These are phyloP conservation scores for Kuraishia hungarica DNA, from an alignment of 805 yeast species.

Conservation along the genomic window DNA sequence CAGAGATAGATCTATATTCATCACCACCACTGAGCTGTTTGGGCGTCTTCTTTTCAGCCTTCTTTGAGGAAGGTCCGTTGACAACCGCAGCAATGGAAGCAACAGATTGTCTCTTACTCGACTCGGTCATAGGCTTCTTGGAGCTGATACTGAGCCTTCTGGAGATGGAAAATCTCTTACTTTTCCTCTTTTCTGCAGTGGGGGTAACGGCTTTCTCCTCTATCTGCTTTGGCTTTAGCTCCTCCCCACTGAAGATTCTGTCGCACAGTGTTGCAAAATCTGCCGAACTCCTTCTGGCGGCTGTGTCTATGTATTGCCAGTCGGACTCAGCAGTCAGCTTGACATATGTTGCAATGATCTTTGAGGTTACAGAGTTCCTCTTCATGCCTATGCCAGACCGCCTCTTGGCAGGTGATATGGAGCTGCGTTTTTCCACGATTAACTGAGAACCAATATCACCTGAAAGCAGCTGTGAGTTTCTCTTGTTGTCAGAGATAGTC, in stretches of 20 bases:
- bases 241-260: constrained; percentile 66
- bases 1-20: constrained; percentile 16
- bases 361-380: constrained; percentile 66
- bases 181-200: constrained; percentile 31
- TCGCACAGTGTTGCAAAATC: constrained; percentile 75
- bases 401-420: constrained; percentile 9
- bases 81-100: neutral
- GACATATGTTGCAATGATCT: constrained; percentile 64
- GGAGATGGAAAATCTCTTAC: constrained; percentile 29
- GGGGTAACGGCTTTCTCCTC: constrained; percentile 32
- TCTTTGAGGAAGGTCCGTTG: constrained; percentile 19
- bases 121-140: constrained; percentile 19
- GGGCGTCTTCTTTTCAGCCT: constrained; percentile 5
- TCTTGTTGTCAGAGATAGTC: constrained; percentile 15
- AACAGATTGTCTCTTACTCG: neutral
- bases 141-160: constrained; percentile 28
- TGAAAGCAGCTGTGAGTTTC: constrained; percentile 8
- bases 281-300: constrained; percentile 67
- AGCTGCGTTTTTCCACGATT: constrained; percentile 10
- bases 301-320: constrained; percentile 64
- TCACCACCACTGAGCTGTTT: constrained; percentile 1
- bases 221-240: constrained; percentile 47
- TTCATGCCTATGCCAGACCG: constrained; percentile 27
- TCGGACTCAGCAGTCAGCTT: constrained; percentile 55
- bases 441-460: constrained; percentile 18